These are phyloP conservation scores for Globisporangium paroecandrum DNA, from an alignment of 352 stramenopile genomes.

Conservation along the genomic window DNA sequence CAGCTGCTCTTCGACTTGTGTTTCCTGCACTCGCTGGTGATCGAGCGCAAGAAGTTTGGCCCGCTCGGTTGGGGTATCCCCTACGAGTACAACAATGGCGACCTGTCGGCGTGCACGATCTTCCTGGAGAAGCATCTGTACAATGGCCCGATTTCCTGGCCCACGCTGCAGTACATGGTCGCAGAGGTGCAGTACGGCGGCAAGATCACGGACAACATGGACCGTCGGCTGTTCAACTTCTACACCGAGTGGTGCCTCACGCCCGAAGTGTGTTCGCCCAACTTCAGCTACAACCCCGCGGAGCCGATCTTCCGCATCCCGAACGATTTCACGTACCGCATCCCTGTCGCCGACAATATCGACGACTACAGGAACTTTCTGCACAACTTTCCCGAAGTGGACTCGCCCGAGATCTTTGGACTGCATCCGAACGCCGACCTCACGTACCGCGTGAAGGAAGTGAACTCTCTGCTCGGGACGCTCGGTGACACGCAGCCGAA, in stretches of 20 bases:
- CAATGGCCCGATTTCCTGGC: constrained; percentile 97
- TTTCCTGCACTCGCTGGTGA: constrained; percentile 98
- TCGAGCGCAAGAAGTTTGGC: constrained; percentile 98
- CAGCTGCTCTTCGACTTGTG: constrained; percentile 97
- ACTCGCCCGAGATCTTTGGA: constrained; percentile 98
- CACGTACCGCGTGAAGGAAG: constrained; percentile 97
- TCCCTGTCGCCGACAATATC: constrained; percentile 90
- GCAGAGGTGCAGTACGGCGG: constrained; percentile 98
- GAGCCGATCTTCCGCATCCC: constrained; percentile 95
- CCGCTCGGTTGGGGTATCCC: constrained; percentile 97
- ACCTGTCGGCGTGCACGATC: constrained; percentile 96
- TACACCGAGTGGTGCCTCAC: constrained; percentile 97
- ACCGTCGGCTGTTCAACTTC: constrained; percentile 96
- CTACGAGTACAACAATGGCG: constrained; percentile 99
- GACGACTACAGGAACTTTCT: constrained; percentile 95
- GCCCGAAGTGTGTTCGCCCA: constrained; percentile 67
- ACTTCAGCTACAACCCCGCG: constrained; percentile 94
- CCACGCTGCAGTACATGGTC: constrained; percentile 99
- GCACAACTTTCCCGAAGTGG: constrained; percentile 94
- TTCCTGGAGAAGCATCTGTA: constrained; percentile 99
- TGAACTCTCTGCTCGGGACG: constrained; percentile 92
- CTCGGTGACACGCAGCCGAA: constrained; percentile 97
- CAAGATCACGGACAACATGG: constrained; percentile 99
- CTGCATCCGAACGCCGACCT: constrained; percentile 98
- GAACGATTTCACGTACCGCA: constrained; percentile 96